Conservation (phyloP, 2,329 filamentous ascomycete genomes). For the Stagonosporopsis cucurbitacearum region DNA sequence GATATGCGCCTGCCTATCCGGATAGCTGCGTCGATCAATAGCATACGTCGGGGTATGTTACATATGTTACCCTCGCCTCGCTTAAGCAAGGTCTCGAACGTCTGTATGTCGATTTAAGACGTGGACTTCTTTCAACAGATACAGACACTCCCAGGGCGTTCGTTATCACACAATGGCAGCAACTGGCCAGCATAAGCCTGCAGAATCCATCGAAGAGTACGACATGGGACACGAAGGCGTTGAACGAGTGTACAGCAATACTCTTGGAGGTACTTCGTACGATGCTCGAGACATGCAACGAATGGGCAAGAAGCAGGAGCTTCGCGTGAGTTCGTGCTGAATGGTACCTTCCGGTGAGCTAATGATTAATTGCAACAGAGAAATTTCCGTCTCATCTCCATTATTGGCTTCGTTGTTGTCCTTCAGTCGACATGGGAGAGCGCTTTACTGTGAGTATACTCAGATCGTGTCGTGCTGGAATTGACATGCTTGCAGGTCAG, state of each 20-base stretch:
- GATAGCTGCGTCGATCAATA: background rate
- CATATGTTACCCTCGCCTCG: background rate
- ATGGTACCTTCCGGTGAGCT: background rate
- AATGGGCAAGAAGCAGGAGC: constrained; percentile 33
- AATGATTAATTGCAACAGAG: constrained; percentile 9
- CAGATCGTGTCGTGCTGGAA: no score
- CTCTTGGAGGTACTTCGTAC: constrained; percentile 19
- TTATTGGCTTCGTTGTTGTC: constrained; percentile 27
- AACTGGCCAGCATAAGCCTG: constrained; percentile 9
- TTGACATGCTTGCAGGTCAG: constrained; percentile 11
- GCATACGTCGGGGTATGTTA: background rate
- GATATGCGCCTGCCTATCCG: constrained; percentile 1
- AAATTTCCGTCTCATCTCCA: constrained; percentile 27
- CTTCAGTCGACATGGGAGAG: constrained; percentile 31
- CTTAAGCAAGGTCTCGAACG: background rate
- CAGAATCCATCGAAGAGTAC: constrained; percentile 20
- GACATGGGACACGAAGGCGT: constrained; percentile 12
- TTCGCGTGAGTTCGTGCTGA: constrained; percentile 16
- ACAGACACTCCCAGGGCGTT: background rate
- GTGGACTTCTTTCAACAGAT: background rate
- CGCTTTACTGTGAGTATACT: constrained; percentile 6
- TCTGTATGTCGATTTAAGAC: background rate
- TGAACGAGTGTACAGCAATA: constrained; percentile 12
- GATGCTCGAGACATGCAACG: constrained; percentile 32
- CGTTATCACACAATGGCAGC: constrained; percentile 3